Base-by-base conservation (phyloP, 2,329 filamentous ascomycete genomes). In the Colletotrichum gloeosporioides region DNA sequence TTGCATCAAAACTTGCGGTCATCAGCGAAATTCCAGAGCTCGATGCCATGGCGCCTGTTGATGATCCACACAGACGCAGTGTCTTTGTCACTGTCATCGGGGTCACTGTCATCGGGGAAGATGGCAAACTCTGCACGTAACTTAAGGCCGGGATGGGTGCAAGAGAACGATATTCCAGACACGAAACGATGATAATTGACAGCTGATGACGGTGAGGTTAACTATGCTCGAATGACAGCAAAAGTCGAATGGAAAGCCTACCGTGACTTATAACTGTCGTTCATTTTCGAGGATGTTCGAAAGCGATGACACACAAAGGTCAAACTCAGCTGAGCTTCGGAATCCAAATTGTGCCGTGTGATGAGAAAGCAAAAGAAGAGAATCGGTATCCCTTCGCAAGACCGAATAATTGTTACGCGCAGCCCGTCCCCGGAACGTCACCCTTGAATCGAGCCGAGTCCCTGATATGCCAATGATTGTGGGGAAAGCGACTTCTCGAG, bases 381-480 rank as follows among this genome's bases (percentile, higher is more conserved):
- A n/a, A 18, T 4, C 6, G 10, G 6, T 22, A 49, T n/a, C n/a
- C 18, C n/a, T 49, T 22, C 2, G 12, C 18, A 12, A 22, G 10
- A 12, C 44, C 44, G 1, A 22, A 0, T n/a, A 3, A 49, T 13
- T 22, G 44, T 22, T 0, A 49, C 18, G 18, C 18, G 44, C 18
- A 22, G 1, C 44, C 4, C 4, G 9, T n/a, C 39, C 39, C 8
- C 18, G 39, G 3, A n/a, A n/a, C 18, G 12, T 49, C 0, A 13
- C 44, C 0, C 9, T 49, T 49, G 18, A n/a, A 49, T 49, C 39
- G 12, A 49, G 18, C 3, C 12, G 44, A 49, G 18, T 49, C 18
- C 1, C 10, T 22, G 10, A 3, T 0, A n/a, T 49, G 9, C 44
- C 18, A 22, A 18, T 12, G 18, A 22, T 1, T n/a, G 44, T 22